Base-by-base conservation (phyloP, 495 filamentous ascomycete species). In the Podospora tetraspora region DNA sequence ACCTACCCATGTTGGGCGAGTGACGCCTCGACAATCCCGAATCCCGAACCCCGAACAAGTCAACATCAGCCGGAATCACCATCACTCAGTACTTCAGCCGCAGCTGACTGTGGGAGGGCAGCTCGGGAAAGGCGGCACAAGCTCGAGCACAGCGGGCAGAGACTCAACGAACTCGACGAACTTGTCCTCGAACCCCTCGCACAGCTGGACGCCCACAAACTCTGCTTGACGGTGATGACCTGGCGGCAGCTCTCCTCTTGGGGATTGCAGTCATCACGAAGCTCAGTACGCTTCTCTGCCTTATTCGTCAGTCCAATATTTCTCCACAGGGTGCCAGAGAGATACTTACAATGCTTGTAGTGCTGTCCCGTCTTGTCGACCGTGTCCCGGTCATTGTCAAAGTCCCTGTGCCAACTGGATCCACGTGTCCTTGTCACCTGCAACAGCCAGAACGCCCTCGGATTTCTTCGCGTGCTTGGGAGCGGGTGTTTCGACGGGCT, bases 281-380 rank as follows among this genome's bases (percentile, higher is more conserved):
- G 23, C 22, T 72, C 68, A 34, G 70, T 24, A 16, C 72, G 63
- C 37, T 34, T 11, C 32, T 0, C 32, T 34, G 12, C 32, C 32
- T 2, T 11, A 12, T 11, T 13, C 32, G 32, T 34, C 32, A 34
- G 11, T 34, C 11, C 32, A 1, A 12, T 12, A 3, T 34, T 10
- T 1, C 24, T 34, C 11, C 1, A 12, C 32, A 13, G 32, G 2
- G 11, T 30, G 29, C 29, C 29, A 30, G 32, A 4, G 32, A 13
- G 32, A 34, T 34, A 34, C 32, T 71, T 68, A 69, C 69, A 75
- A 24, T 73, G 64, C 68, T 75, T 73, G 57, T 66, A 43, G 34
- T 71, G 62, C 52, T 61, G 22, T 23, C 67, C 34, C 10, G 71
- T 68, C 52, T 68, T 61, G 7, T 34, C 30, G 12, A 75, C 66